Base-by-base conservation (phyloP, 192 early-diverging fungal genomes). In the Rhizophagus prolifer region DNA sequence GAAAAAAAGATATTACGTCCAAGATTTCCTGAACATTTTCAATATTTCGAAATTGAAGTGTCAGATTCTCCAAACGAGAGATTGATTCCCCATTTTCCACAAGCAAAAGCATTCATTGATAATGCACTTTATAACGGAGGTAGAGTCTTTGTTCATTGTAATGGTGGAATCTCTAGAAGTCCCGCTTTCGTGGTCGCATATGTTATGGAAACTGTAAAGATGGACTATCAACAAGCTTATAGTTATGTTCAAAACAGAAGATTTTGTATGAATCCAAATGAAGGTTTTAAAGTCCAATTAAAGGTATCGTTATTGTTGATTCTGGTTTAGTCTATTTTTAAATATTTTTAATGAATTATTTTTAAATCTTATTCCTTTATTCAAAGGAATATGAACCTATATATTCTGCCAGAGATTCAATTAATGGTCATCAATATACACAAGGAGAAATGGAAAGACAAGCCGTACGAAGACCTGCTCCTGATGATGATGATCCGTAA, bases 151-250 rank as follows among this genome's bases (percentile, higher is more conserved):
- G 87, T 92, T 41, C 91, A 89, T 46, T 93, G 92, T 69, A 92
- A 88, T 79, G 92, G 91, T 26, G 96, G 95, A 12, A 92, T 97
- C 66, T 93, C 92, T 5, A 85, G 95, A 73, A 90, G 90, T 34
- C 93, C 96, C 9, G 86, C 92, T 44, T 94, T 97, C 84, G 93
- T 96, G 0, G 90, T 95, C 31, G 95, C 94, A 3, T 97, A 95
- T 83, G 75, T 96, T 50, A 97, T 97, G 93, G 91, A 91, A 73
- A 85, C 85, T 0, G 86, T 90, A 80, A 81, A 85, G 2, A 78
- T 91, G 79, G 86, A 86, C 34, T 95, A 91, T 68, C 75, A 84
- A 28, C 84, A 90, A 23, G 93, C 95, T 3, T 94, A 92, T 77
- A 85, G 88, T 47, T 94, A 88, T 85, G 94, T 97, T 25, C 96